A percentile compares a stretch with the other conserved stretches of the same genome.
Evolutionary conservation across 129 eudicot species (phyloP).

Genomic region (Flaveria bidentis): DNA sequence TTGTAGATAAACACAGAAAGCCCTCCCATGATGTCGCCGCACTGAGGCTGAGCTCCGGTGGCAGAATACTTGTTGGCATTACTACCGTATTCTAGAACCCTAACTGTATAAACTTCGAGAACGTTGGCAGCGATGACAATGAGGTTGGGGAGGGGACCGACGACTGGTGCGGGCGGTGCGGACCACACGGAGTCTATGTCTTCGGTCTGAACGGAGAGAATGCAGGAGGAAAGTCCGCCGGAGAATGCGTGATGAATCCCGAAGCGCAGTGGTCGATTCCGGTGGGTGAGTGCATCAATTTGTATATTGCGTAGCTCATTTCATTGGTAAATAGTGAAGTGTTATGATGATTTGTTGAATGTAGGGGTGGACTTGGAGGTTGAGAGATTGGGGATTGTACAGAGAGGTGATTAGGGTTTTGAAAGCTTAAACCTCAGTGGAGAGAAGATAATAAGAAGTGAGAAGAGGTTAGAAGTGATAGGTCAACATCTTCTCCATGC

Average conservation of each 20-base stretch:
- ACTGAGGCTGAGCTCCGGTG: slow-evolving; percentile 47
- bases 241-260: too few species aligned
- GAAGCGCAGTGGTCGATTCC: too few species aligned
- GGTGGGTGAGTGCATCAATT: too few species aligned
- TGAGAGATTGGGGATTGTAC: not conserved
- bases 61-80: slow-evolving; percentile 25
- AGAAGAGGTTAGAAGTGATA: too few species aligned
- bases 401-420: slow-evolving; percentile 37
- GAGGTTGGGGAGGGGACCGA: slow-evolving; percentile 77
- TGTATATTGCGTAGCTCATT: too few species aligned
- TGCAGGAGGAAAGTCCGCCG: too few species aligned
- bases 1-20: slow-evolving; percentile 25
- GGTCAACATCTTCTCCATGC: too few species aligned
- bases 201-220: slow-evolving; percentile 3
- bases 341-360: too few species aligned
- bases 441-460: too few species aligned
- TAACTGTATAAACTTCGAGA: too few species aligned
- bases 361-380: not conserved
- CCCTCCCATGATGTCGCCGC: slow-evolving; percentile 87
- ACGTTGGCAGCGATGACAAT: slow-evolving; percentile 70
- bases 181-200: slow-evolving; percentile 74
- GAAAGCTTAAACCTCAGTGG: slow-evolving; percentile 26
- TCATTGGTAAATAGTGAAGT: too few species aligned
- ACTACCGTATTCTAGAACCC: slow-evolving; percentile 60
- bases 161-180: slow-evolving; percentile 33